phyloP scores from a whole-genome alignment of 495 filamentous ascomycete genomes.

The Tuber umbilicatum region DNA sequence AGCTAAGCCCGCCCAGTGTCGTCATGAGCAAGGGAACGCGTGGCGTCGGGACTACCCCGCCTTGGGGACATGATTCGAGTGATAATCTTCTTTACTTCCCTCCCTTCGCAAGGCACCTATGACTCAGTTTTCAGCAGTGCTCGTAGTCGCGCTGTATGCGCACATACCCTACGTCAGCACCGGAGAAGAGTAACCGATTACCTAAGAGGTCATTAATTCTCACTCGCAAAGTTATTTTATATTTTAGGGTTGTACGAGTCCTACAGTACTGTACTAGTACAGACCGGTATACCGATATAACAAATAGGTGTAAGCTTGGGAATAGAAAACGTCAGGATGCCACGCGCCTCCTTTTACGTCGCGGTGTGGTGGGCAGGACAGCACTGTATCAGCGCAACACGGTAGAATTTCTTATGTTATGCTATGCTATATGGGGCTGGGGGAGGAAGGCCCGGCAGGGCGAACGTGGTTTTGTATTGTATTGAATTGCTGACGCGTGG shows the following conservation, averaged over 20 bases:
- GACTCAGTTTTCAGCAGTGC: not conserved
- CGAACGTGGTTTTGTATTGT: not conserved
- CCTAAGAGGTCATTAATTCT: not conserved
- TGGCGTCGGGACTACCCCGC: not conserved
- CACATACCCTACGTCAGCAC: not conserved
- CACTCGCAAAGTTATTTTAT: not conserved
- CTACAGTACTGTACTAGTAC: too few relatives aligned
- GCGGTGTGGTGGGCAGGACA: not conserved
- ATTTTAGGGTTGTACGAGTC: not conserved
- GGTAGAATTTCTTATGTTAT: not conserved
- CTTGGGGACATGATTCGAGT: not conserved
- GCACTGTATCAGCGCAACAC: not conserved
- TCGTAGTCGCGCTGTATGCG: not conserved
- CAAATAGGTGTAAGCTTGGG: not conserved
- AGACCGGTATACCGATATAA: too few relatives aligned
- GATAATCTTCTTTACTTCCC: not conserved
- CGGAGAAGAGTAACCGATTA: not conserved
- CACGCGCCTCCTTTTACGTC: too few relatives aligned
- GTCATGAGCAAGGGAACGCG: not conserved
- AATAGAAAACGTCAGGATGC: not conserved
- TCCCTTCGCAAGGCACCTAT: not conserved
- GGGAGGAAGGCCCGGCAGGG: not conserved
- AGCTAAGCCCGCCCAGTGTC: not conserved
- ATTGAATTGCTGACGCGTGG: not conserved
- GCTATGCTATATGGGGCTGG: not conserved